phyloP scores from a whole-genome alignment of 2,329 filamentous ascomycete species.

The Epichloe festucae region DNA sequence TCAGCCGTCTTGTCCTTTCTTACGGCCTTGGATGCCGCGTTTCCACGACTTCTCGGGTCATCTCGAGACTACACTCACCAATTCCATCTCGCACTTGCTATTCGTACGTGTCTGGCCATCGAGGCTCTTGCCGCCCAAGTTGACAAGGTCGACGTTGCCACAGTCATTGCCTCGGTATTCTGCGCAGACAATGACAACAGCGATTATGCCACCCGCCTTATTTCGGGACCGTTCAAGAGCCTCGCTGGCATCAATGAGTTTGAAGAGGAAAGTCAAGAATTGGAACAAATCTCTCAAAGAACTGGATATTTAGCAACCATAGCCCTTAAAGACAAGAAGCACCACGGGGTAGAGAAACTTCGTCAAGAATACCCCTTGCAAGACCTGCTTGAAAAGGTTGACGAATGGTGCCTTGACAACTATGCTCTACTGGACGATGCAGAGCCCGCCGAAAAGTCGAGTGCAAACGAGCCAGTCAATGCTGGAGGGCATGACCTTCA shows the following conservation, averaged over 20 bases:
- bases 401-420: slow-evolving; percentile 9
- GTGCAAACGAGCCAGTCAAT: background rate
- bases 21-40: slow-evolving; percentile 16
- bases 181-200: slow-evolving; percentile 9
- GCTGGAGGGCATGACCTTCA: background rate
- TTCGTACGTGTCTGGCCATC: slow-evolving; percentile 25
- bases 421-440: slow-evolving; percentile 6
- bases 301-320: background rate
- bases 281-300: background rate
- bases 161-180: slow-evolving; percentile 18
- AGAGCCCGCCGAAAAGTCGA: background rate
- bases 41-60: slow-evolving; percentile 18
- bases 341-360: slow-evolving; percentile 7
- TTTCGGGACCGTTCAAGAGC: slow-evolving; percentile 14
- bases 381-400: slow-evolving; percentile 9
- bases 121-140: slow-evolving; percentile 11
- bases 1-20: slow-evolving; percentile 17
- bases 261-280: background rate
- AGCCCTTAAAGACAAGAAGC: slow-evolving; percentile 1
- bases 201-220: slow-evolving; percentile 6
- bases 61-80: slow-evolving; percentile 7
- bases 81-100: slow-evolving; percentile 18
- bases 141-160: slow-evolving; percentile 6
- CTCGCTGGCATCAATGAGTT: slow-evolving; percentile 8
- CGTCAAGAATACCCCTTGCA: slow-evolving; percentile 9